A percentile compares a stretch with the other conserved stretches of the same genome.
phyloP scores from a whole-genome alignment of 2,329 filamentous ascomycete genomes.

The Neopestalotiopsis sp. region DNA sequence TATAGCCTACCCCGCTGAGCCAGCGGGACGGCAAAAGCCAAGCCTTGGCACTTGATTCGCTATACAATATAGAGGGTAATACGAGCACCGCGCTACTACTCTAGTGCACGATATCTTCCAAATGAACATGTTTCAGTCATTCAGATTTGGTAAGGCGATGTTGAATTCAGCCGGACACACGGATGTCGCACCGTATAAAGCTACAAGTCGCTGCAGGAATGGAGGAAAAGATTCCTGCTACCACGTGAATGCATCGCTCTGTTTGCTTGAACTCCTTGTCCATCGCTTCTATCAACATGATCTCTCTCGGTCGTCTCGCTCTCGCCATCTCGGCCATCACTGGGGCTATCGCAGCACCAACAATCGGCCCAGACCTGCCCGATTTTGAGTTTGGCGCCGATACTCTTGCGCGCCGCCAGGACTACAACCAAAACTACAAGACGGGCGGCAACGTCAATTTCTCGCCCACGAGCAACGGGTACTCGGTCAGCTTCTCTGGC shows the following conservation, averaged over 20 bases:
- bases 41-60: slow-evolving; percentile 10
- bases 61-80: slow-evolving; percentile 4
- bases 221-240: neutral
- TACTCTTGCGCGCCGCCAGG: slow-evolving; percentile 33
- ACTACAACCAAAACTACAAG: slow-evolving; percentile 49
- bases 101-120: neutral
- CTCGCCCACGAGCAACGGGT: slow-evolving; percentile 34
- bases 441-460: slow-evolving; percentile 41
- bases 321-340: slow-evolving; percentile 30
- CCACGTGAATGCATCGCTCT: neutral
- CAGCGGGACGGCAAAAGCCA: slow-evolving; percentile 3
- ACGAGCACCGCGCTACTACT: neutral
- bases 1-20: slow-evolving; percentile 2
- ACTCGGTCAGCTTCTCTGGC: slow-evolving; percentile 48
- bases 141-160: neutral
- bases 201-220: neutral
- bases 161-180: neutral
- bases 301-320: slow-evolving; percentile 27
- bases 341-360: slow-evolving; percentile 28
- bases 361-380: slow-evolving; percentile 26
- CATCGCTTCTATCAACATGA: slow-evolving; percentile 23
- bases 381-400: slow-evolving; percentile 32
- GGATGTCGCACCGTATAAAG: neutral
- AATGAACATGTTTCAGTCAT: neutral
- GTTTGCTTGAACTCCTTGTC: too few species aligned